phyloP scores from a whole-genome alignment of 2,329 filamentous ascomycete species.

The Aspergillus ustus region DNA sequence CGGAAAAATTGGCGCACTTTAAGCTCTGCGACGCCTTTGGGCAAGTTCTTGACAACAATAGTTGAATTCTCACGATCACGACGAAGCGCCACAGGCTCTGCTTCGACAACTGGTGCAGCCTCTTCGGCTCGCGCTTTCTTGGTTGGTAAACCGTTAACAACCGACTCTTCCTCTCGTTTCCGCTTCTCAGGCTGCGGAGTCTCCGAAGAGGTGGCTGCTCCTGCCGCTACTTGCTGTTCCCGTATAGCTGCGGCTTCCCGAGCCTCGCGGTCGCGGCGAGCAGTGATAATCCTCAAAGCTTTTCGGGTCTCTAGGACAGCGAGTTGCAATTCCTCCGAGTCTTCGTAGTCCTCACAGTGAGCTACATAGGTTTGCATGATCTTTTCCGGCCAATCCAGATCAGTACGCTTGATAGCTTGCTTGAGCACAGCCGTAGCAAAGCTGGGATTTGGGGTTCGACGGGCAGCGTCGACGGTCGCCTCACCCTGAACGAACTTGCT shows the following conservation, averaged over 20 bases:
- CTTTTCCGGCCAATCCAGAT: conserved; percentile 56
- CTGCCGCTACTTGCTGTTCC: conserved; percentile 27
- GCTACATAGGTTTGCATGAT: conserved; percentile 52
- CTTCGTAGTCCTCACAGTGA: conserved; percentile 85
- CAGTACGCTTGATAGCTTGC: conserved; percentile 64
- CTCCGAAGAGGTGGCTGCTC: conserved; percentile 19
- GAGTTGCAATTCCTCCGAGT: conserved; percentile 72
- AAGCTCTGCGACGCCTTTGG: conserved; percentile 68
- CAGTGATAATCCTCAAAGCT: conserved; percentile 65
- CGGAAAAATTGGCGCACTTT: conserved; percentile 88
- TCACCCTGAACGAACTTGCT: conserved; percentile 60
- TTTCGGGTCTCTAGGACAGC: conserved; percentile 76
- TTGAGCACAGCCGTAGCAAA: conserved; percentile 77
- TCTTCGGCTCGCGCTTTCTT: conserved; percentile 70
- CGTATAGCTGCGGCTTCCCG: conserved; percentile 56
- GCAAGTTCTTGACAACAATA: conserved; percentile 78
- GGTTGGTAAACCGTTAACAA: conserved; percentile 56
- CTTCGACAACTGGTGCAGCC: conserved; percentile 35
- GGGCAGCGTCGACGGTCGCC: conserved; percentile 56
- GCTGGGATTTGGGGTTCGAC: conserved; percentile 68
- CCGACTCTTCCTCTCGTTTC: conserved; percentile 68
- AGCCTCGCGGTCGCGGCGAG: conserved; percentile 69
- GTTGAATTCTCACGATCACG: conserved; percentile 91
- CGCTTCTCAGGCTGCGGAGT: conserved; percentile 58
- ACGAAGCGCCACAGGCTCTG: conserved; percentile 55